These are phyloP conservation scores for Fusarium sp. DNA, from an alignment of 2,329 filamentous ascomycete species.

Conservation along the genomic window DNA sequence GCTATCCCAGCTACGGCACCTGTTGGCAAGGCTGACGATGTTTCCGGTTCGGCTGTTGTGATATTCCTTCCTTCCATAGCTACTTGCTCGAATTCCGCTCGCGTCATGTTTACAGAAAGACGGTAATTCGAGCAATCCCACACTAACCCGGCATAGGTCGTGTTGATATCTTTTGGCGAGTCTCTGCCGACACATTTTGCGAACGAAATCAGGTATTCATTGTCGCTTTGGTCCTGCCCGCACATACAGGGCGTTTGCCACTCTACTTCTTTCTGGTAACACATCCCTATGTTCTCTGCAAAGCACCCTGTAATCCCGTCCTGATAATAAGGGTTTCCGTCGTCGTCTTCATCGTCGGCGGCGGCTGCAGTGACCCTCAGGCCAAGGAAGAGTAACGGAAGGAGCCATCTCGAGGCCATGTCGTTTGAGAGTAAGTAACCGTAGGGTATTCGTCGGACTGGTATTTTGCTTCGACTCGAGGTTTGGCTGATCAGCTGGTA, in stretches of 20 bases:
- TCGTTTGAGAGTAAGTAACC: rapidly evolving
- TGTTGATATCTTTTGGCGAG: not conserved
- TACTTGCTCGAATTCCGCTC: not conserved
- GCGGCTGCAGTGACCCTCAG: too few species aligned
- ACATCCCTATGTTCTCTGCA: not conserved
- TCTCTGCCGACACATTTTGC: not conserved
- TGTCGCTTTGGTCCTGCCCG: not conserved
- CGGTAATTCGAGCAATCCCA: not conserved
- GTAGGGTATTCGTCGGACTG: not conserved
- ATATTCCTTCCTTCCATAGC: not conserved
- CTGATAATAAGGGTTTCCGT: not conserved
- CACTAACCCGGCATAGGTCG: not conserved
- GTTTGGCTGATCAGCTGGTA: not conserved
- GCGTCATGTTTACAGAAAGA: not conserved
- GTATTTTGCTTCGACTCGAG: not conserved
- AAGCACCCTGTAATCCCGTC: not conserved
- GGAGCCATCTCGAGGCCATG: not conserved
- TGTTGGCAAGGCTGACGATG: not conserved
- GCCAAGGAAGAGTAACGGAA: not conserved
- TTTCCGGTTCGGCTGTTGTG: not conserved
- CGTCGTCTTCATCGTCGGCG: not conserved
- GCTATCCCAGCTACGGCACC: not conserved
- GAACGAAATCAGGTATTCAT: not conserved
- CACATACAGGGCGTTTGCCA: not conserved
- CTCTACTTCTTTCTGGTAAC: not conserved